Evolutionary conservation across 805 yeast genomes (phyloP), one percentile per base, ranked within the genome.

Genomic region (Metschnikowia similis): DNA sequence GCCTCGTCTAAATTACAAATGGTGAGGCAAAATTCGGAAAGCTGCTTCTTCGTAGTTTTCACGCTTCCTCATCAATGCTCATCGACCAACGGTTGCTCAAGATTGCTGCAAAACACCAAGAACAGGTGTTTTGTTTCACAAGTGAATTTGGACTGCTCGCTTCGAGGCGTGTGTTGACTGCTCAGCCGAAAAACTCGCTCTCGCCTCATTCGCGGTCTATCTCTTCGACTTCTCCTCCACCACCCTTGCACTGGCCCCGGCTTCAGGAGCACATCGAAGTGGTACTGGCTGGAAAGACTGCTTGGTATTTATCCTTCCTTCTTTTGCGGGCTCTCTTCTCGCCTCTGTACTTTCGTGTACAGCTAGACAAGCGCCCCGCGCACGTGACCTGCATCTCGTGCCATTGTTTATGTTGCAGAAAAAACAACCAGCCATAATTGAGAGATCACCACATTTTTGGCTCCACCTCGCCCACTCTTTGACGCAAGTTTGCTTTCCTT

Each of bases 381-480:
- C 46, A 35, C 46, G 46, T 43, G 46, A 43, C 34, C 16, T 28
- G 39, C 46, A 28, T 35, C 46, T 14, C 39, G 39, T 43, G 46
- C 46, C 28, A 35, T 43, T 43, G 46, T 43, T 43, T 43, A 35
- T 43, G 40, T 43, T 43, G 46, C 39, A 43, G 46, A 43, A 43
- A 43, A 43, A 43, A 43, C 46, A 31, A 42, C 38, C 46, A 41
- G 45, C 45, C 45, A 31, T 16, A 36, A 34, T 35, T 16, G 28
- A 43, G 34, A 26, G 8, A 17, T 11, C 45, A 41, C 45, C 35
- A 32, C 37, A 32, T 41, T 41, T 41, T 41, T 26, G 45, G 21
- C 21, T 16, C 45, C 21, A 21, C 35, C 21, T 31, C 21, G 28
- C 37, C 37, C 34, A 37, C 35, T 11, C 16, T 13, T 28, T 28